Conservation (phyloP, 1,139 yeast genomes). For the Meyerozyma elateridarum region DNA sequence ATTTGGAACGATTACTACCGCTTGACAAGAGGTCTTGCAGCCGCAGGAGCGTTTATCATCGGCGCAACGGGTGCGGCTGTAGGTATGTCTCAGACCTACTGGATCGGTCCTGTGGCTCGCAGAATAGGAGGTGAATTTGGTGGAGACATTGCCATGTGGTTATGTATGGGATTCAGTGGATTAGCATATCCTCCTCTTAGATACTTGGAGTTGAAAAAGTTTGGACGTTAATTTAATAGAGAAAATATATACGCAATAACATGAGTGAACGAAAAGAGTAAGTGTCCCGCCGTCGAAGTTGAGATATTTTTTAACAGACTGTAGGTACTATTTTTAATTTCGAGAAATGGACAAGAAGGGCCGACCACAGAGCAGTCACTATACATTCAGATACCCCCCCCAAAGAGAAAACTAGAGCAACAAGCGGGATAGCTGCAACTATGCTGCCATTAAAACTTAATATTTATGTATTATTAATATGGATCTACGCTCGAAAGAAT, state of each 20-base stretch:
- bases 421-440: too few relatives aligned
- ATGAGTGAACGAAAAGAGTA: constrained; percentile 4
- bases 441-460: too few relatives aligned
- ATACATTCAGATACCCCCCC: too few relatives aligned
- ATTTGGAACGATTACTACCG: constrained; percentile 56
- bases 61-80: constrained; percentile 75
- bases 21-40: constrained; percentile 63
- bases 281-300: constrained; percentile 1
- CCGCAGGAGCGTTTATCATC: constrained; percentile 50
- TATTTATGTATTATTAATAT: too few relatives aligned
- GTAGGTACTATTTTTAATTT: too few relatives aligned
- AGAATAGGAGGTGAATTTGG: constrained; percentile 53
- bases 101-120: constrained; percentile 66
- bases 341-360: too few relatives aligned
- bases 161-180: constrained; percentile 70
- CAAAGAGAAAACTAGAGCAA: too few relatives aligned
- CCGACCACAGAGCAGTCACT: too few relatives aligned
- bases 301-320: neutral
- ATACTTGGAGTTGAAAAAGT: constrained; percentile 55
- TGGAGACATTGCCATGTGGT: constrained; percentile 81
- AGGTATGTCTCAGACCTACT: constrained; percentile 82
- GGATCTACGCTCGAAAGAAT: too few relatives aligned
- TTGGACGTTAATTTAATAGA: constrained; percentile 40
- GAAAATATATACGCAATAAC: constrained; percentile 3
- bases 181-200: constrained; percentile 60